phyloP scores from a whole-genome alignment of 83 land plant genomes.

The Diphasiastrum complanatum region DNA sequence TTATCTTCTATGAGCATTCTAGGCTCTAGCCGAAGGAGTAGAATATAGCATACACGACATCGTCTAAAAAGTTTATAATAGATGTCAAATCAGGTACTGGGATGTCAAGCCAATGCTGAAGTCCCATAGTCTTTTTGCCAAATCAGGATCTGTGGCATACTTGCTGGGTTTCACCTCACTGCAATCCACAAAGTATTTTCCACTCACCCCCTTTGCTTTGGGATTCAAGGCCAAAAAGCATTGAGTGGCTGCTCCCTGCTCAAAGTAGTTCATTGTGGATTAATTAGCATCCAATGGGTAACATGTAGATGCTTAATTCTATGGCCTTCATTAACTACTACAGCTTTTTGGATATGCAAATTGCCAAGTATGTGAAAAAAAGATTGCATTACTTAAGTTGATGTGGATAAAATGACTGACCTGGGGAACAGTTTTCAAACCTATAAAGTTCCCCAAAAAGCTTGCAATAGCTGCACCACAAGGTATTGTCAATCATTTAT shows the following conservation, averaged over 20 bases:
- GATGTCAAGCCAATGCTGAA: too few species aligned
- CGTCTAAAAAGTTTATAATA: too few species aligned
- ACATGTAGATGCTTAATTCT: background rate
- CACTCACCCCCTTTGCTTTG: conserved; percentile 25
- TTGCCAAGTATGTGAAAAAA: background rate
- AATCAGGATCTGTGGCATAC: conserved; percentile 18
- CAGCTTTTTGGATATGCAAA: background rate
- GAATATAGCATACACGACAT: too few species aligned
- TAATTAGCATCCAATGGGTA: background rate
- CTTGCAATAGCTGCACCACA: background rate
- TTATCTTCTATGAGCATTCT: too few species aligned
- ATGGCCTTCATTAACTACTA: background rate
- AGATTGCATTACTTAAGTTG: too few species aligned
- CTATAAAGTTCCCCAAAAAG: background rate
- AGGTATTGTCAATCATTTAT: background rate
- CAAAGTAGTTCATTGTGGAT: background rate
- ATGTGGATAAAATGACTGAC: background rate
- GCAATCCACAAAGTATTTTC: conserved; percentile 29
- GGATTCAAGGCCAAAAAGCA: conserved; percentile 28
- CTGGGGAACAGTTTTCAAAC: conserved; percentile 16
- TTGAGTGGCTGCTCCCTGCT: conserved; percentile 32
- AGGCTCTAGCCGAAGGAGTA: too few species aligned
- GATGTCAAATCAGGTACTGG: too few species aligned
- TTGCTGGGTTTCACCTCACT: conserved; percentile 7
- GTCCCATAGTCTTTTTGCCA: conserved; percentile 25